Evolutionary conservation across 2,329 filamentous ascomycete genomes (phyloP).

Genomic region (Trichophyton benhamiae): DNA sequence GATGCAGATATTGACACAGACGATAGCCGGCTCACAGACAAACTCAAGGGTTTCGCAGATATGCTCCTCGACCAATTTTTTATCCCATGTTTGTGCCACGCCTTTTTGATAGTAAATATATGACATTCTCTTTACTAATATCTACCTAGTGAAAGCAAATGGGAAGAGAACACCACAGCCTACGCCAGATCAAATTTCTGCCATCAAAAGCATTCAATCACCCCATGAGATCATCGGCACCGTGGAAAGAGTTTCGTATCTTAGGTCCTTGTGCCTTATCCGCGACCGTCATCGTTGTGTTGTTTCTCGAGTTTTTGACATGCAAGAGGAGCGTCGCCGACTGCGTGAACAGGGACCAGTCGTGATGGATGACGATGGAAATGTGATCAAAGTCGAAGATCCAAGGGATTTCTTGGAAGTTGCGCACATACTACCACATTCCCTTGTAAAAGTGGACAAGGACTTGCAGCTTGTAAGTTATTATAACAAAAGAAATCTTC

Average conservation of each 20-base stretch:
- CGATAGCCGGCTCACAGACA: background rate
- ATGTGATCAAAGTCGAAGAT: slow-evolving; percentile 6
- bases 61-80: slow-evolving; percentile 14
- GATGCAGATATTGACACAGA: slow-evolving; percentile 6
- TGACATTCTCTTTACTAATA: background rate
- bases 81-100: slow-evolving; percentile 9
- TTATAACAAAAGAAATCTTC: no score
- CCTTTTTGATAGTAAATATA: no score
- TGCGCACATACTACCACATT: slow-evolving; percentile 16
- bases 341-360: slow-evolving; percentile 6
- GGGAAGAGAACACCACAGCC: slow-evolving; percentile 12
- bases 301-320: slow-evolving; percentile 13
- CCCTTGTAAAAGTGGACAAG: slow-evolving; percentile 9
- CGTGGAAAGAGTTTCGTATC: slow-evolving; percentile 9
- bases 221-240: background rate
- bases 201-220: slow-evolving; percentile 6
- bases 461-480: slow-evolving; percentile 12
- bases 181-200: slow-evolving; percentile 12
- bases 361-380: slow-evolving; percentile 15
- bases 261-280: slow-evolving; percentile 11
- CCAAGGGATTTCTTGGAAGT: slow-evolving; percentile 10
- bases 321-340: slow-evolving; percentile 11
- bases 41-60: slow-evolving; percentile 10
- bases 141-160: slow-evolving; percentile 12
- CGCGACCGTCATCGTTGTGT: slow-evolving; percentile 16